Evolutionary conservation across 2,329 filamentous ascomycete species (phyloP).

Genomic region (Ploettnerulaceae sp.): DNA sequence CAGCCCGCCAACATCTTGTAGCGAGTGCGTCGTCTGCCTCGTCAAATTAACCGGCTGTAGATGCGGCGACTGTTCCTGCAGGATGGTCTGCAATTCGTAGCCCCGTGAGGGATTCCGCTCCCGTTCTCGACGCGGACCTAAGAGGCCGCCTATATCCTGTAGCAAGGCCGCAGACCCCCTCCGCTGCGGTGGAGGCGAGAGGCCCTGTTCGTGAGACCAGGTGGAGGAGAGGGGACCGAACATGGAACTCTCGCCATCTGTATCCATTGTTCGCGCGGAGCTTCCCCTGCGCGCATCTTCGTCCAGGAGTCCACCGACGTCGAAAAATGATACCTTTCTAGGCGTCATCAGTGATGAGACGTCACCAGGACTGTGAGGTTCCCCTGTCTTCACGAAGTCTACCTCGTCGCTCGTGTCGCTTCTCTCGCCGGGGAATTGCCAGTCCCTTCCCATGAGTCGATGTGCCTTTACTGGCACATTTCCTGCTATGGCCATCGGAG

Average conservation of each 20-base stretch:
- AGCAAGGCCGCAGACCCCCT: constrained; percentile 54
- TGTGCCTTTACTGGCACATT: constrained; percentile 25
- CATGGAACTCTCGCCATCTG: constrained; percentile 28
- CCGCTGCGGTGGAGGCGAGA: constrained; percentile 43
- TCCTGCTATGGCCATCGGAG: constrained; percentile 31
- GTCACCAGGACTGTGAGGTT: constrained; percentile 23
- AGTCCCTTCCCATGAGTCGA: constrained; percentile 21
- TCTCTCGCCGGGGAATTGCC: constrained; percentile 29
- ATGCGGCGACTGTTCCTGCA: constrained; percentile 19
- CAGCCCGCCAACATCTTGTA: constrained; percentile 42
- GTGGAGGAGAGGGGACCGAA: constrained; percentile 18
- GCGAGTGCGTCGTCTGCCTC: constrained; percentile 29
- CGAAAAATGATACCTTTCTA: constrained; percentile 72
- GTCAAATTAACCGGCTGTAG: constrained; percentile 17
- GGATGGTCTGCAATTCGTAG: constrained; percentile 30
- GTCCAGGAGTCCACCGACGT: constrained; percentile 72
- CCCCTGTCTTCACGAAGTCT: constrained; percentile 32
- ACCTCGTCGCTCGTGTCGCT: constrained; percentile 40
- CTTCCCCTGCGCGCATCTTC: constrained; percentile 36
- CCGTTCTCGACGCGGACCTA: constrained; percentile 38
- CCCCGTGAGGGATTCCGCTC: constrained; percentile 14
- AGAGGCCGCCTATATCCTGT: constrained; percentile 52
- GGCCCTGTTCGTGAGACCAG: constrained; percentile 22
- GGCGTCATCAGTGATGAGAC: constrained; percentile 41
- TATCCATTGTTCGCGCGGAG: constrained; percentile 26